phyloP scores from a whole-genome alignment of 768 basidiomycete genomes.

The Termitomyces sp. region DNA sequence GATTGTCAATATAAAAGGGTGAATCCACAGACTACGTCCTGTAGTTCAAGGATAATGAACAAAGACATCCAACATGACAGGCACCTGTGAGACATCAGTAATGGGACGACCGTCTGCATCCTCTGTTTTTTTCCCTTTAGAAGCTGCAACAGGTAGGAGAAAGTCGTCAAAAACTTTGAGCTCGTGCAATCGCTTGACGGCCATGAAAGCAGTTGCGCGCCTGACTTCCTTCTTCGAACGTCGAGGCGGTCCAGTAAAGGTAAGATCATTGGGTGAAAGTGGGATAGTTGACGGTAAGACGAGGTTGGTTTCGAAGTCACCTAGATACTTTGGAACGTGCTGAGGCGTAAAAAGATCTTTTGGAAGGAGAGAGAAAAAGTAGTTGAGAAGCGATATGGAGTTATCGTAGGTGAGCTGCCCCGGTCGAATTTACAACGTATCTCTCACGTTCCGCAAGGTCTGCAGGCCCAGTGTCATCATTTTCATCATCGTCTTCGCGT shows the following conservation, averaged over 20 bases:
- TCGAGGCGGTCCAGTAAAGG: constrained; percentile 53
- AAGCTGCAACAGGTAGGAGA: constrained; percentile 62
- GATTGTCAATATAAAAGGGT: constrained; percentile 50
- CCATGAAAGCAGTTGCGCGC: constrained; percentile 76
- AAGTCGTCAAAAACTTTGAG: constrained; percentile 81
- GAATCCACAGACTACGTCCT: constrained; percentile 54
- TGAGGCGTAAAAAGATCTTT: constrained; percentile 62
- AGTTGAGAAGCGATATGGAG: constrained; percentile 62
- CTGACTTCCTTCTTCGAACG: constrained; percentile 77
- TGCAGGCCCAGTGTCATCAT: constrained; percentile 35
- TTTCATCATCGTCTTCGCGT: constrained; percentile 35
- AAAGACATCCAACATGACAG: constrained; percentile 49
- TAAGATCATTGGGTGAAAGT: constrained; percentile 45
- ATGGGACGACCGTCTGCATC: constrained; percentile 48
- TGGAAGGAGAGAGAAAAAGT: constrained; percentile 75
- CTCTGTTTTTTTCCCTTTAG: constrained; percentile 40
- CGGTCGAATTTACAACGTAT: constrained; percentile 64
- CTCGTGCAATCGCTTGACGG: constrained; percentile 60
- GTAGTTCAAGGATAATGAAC: constrained; percentile 68
- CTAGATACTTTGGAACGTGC: constrained; percentile 55
- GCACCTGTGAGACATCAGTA: constrained; percentile 37
- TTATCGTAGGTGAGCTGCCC: constrained; percentile 79
- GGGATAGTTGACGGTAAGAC: constrained; percentile 64
- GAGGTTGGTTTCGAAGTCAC: constrained; percentile 54
- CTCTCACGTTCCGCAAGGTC: constrained; percentile 68